These are phyloP conservation scores for Backusella circina DNA, from an alignment of 192 early-diverging fungal species.

Conservation along the genomic window DNA sequence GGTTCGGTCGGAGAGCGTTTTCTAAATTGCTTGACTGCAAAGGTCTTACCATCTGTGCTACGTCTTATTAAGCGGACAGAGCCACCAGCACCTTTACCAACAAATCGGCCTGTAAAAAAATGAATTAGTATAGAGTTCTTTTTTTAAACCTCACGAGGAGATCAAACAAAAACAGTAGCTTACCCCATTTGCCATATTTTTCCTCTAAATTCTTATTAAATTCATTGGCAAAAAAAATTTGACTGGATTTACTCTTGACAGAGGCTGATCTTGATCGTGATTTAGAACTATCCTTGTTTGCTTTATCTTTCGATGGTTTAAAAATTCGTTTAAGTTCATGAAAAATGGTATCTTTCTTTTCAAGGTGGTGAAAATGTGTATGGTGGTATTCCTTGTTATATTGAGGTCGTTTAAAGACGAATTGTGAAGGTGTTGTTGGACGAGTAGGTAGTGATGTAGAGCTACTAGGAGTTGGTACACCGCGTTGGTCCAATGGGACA, in stretches of 20 bases:
- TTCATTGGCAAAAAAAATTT: slow-evolving; percentile 31
- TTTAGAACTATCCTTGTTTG: slow-evolving; percentile 12
- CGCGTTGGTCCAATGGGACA: not conserved
- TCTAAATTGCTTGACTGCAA: slow-evolving; percentile 84
- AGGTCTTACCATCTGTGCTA: slow-evolving; percentile 56
- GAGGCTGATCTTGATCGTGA: not conserved
- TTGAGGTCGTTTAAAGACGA: slow-evolving; percentile 37
- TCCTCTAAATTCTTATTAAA: slow-evolving; percentile 37
- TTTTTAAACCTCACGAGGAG: not conserved
- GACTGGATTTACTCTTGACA: slow-evolving; percentile 14
- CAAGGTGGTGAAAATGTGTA: slow-evolving; percentile 38
- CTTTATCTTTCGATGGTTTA: slow-evolving; percentile 22
- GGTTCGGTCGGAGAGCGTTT: slow-evolving; percentile 59
- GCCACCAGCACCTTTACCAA: slow-evolving; percentile 75
- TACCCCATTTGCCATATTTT: slow-evolving; percentile 40
- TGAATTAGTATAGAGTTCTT: not conserved
- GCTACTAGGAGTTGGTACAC: not conserved
- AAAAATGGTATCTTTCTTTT: slow-evolving; percentile 37
- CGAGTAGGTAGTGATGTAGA: slow-evolving; percentile 10
- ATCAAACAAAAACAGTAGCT: slow-evolving; percentile 13
- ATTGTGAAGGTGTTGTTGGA: slow-evolving; percentile 34
- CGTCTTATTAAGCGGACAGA: slow-evolving; percentile 67
- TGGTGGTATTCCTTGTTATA: slow-evolving; percentile 36
- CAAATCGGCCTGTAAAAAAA: slow-evolving; percentile 27
- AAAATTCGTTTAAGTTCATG: slow-evolving; percentile 53